Conservation (phyloP, 2,329 filamentous ascomycete genomes). For the Sporothrix pallida region DNA sequence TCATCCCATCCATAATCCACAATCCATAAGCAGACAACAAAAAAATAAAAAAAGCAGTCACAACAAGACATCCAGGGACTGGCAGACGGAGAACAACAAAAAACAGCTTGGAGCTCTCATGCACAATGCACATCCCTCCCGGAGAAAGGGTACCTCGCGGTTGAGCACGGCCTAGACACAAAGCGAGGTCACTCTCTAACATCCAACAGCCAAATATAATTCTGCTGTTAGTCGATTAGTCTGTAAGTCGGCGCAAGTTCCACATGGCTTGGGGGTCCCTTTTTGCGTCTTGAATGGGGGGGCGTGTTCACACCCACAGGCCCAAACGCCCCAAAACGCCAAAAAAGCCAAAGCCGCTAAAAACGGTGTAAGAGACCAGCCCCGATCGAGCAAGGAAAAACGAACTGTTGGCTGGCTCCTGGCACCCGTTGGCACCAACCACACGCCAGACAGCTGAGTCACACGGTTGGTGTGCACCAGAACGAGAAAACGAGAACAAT, state of each 20-base stretch:
- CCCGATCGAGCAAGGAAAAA: constrained; percentile 29
- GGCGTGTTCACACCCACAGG: background rate
- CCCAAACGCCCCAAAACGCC: background rate
- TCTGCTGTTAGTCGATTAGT: background rate
- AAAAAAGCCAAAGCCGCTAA: background rate
- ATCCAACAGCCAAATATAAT: background rate
- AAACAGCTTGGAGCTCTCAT: constrained; percentile 15
- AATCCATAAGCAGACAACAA: background rate
- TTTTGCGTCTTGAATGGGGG: background rate
- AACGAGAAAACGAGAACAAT: background rate
- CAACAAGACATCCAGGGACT: constrained; percentile 9
- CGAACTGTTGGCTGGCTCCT: constrained; percentile 9
- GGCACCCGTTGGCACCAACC: background rate
- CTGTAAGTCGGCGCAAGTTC: constrained; percentile 12
- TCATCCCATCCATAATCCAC: constrained; percentile 10
- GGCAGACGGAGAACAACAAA: background rate
- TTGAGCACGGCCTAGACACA: constrained; percentile 5
- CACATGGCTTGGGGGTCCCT: background rate
- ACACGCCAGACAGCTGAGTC: constrained; percentile 31
- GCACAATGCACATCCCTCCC: background rate
- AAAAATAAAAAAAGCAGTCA: background rate
- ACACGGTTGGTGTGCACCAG: constrained; percentile 20
- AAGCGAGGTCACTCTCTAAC: constrained; percentile 11
- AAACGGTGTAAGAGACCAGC: constrained; percentile 26
- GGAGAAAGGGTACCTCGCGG: background rate